phyloP scores from a whole-genome alignment of 2,329 filamentous ascomycete species.

The Boeremia exigua region DNA sequence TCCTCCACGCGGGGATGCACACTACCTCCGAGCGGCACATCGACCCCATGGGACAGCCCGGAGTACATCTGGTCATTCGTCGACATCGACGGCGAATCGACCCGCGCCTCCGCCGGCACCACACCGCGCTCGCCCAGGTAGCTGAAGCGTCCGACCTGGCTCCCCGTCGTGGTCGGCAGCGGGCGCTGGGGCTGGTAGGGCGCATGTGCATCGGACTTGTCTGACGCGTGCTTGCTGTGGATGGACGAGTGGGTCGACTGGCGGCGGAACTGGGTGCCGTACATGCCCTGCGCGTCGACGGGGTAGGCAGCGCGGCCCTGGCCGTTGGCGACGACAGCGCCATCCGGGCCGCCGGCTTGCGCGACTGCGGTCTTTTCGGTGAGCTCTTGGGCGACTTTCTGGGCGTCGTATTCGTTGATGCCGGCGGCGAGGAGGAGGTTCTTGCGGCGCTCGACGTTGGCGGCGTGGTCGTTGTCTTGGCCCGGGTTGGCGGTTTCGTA shows the following conservation, averaged over 20 bases:
- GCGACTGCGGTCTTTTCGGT: constrained; percentile 15
- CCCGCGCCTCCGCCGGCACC: constrained; percentile 8
- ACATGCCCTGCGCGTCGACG: constrained; percentile 12
- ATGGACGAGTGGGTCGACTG: constrained; percentile 1
- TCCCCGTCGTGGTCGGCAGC: constrained; percentile 8
- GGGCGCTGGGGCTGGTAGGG: constrained; percentile 17
- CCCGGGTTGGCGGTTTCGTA: constrained; percentile 43
- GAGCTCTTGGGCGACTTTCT: constrained; percentile 22
- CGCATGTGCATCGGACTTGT: constrained; percentile 7
- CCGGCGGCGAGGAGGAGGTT: constrained; percentile 23
- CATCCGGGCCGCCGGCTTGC: constrained; percentile 13
- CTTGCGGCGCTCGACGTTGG: constrained; percentile 17
- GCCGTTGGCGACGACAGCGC: constrained; percentile 15
- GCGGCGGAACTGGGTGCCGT: constrained; percentile 18
- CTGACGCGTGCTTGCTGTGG: constrained; percentile 16
- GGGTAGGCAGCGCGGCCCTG: constrained; percentile 12
- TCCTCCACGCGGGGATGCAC: constrained; percentile 15
- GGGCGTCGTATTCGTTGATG: constrained; percentile 25
- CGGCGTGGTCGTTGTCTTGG: constrained; percentile 30
- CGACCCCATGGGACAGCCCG: constrained; percentile 18
- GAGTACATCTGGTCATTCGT: constrained; percentile 24
- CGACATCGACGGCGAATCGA: constrained; percentile 22
- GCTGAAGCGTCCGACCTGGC: constrained; percentile 23
- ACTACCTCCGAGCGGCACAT: constrained; percentile 21
- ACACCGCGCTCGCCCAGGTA: constrained; percentile 22